Base-by-base conservation (phyloP, 305 asterid genomes). In the Solanum chacoense region DNA sequence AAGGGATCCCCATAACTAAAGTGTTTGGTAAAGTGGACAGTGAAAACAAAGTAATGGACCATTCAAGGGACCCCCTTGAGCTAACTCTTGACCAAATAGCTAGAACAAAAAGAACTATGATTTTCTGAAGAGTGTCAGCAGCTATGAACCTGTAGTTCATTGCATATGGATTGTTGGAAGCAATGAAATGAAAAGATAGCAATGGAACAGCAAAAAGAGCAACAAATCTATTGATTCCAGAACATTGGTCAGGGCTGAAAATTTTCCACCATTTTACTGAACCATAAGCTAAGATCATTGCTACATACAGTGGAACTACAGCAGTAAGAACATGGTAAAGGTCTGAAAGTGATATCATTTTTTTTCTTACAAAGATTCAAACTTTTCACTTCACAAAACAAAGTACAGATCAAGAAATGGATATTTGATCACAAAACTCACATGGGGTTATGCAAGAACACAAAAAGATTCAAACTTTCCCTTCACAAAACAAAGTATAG, bases 241-340 rank as follows among this genome's bases (percentile, higher is more conserved):
- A 91, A 45, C 94, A 92, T 88, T 92, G 94, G 28, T 91, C 94
- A 11, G 92, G 93, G 85, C 74, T 89, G 76, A 92, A 92, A 85
- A 92, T 92, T 83, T 92, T 91, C 94, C 94, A 92, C 94, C 94
- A 92, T 87, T 91, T 92, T 45, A 92, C 94, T 14, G 94, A 92
- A 40, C 94, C 94, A 59, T 91, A 92, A 29, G 94, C 94, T 69
- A 92, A 89, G 90, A 92, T 90, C 94, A 92, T 92, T 74, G 94
- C 94, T 14, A 92, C 94, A 81, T 92, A 92, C 9, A 92, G 86
- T 10, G 94, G 94, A 75, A 92, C 94, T 65, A 92, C 94, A 79
- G 94, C 94, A 2, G 94, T 92, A 11, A 92, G 94, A 29, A 92
- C 94, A 91, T 92, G 94, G 89, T 92, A 92, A 55, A 92, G 91